Base-by-base conservation (phyloP, 1,139 yeast genomes). In the Scheffersomyces stambukii region DNA sequence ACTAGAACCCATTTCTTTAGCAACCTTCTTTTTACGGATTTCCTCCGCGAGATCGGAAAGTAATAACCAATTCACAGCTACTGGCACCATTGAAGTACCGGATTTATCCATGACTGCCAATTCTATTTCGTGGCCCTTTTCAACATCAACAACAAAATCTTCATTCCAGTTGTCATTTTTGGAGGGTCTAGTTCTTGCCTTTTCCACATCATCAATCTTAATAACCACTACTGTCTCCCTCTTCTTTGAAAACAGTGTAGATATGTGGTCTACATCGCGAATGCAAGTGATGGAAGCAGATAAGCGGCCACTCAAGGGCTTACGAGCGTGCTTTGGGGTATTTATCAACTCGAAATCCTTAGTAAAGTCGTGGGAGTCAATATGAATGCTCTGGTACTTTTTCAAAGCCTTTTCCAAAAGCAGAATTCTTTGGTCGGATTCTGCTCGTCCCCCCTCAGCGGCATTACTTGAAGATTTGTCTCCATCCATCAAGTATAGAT, bases 21-120 rank as follows among this genome's bases (percentile, higher is more conserved):
- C 89, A 14, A 84, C 93, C 42, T 85, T 86, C 51, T 82, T 83
- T 49, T 91, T 83, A 57, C 98, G 85, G 32, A 91, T 70, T 42
- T 91, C 97, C 60, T 91, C 98, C 1, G 94, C 88, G 29, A 91
- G 74, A 54, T 91, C 98, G 4, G 94, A 79, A 21, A 91, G 69
- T 23, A 91, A 71, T 21, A 89, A 73, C 97, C 97, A 91, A 46
- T 84, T 77, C 24, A 91, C 69, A 3, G 95, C 98, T n/a, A 91
- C 95, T 0, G 98, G 97, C 5, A 82, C 77, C 34, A 68, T 58
- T 25, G 69, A 70, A 30, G 69, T 73, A 25, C 83, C 83, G 10
- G 19, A 18, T 43, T 81, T 81, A 53, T 91, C 98, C 54, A 81
- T 86, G 5, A 91, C 86, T 1, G 89, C 76, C 36, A 91, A 65